phyloP scores from a whole-genome alignment of 2,329 filamentous ascomycete genomes.

The Rutstroemia sp. region DNA sequence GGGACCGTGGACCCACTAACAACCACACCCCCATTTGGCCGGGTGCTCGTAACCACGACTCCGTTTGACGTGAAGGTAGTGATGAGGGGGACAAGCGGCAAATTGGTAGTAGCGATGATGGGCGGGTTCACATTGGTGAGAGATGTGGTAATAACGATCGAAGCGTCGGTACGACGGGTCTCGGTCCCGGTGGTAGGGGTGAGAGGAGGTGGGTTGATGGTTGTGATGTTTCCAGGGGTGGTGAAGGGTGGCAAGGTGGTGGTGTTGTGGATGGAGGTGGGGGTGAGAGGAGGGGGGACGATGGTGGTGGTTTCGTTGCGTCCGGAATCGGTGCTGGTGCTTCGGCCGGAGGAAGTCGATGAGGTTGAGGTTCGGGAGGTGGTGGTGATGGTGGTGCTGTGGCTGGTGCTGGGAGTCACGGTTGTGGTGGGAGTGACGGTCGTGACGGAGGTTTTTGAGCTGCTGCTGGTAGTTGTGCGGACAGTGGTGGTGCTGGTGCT shows the following conservation, averaged over 20 bases:
- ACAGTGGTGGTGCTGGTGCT: too few relatives aligned
- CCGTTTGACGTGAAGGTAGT: background rate
- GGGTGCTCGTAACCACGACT: background rate
- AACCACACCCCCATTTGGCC: background rate
- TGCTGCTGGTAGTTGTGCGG: too few relatives aligned
- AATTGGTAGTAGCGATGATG: background rate
- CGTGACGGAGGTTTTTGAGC: background rate
- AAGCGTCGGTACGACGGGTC: background rate
- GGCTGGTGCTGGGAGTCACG: background rate
- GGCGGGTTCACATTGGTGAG: conserved; percentile 3
- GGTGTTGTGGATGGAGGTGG: background rate
- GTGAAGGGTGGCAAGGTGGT: background rate
- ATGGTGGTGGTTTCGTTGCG: background rate
- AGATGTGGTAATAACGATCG: background rate
- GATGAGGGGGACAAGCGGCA: background rate
- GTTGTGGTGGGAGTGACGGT: background rate
- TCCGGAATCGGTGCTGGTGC: too few relatives aligned
- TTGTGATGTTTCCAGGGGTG: background rate
- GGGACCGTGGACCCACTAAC: background rate
- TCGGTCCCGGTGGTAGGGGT: background rate
- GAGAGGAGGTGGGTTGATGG: background rate
- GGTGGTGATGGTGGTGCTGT: background rate
- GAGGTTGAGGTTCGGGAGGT: background rate
- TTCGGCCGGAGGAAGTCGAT: background rate
- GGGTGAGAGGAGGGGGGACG: background rate